Evolutionary conservation across 2,329 filamentous ascomycete species (phyloP), one percentile per base, ranked within the genome.

Genomic region (Aspergillus ochraceus): DNA sequence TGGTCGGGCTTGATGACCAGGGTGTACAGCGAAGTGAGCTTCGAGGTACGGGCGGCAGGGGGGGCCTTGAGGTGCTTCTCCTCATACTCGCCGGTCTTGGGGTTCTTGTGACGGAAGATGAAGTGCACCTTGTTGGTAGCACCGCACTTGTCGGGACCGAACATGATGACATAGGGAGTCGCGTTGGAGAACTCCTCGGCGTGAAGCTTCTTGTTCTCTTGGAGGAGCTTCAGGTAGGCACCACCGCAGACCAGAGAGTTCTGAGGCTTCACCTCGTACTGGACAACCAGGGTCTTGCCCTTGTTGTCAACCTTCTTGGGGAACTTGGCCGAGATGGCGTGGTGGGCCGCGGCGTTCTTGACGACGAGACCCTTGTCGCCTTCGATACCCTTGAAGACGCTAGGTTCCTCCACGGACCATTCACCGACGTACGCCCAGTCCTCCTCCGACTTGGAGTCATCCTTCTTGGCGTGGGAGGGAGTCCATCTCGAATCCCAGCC

Each of bases 61-160:
- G 94, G 89, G 71, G 85, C 86, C 76, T 86, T 88, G 66, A 99
- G 86, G 82, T 99, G 95, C 89, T 99, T 99, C 90, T 99, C 95
- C 86, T 99, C 94, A 74, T 99, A 99, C 81, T 97, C 92, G 83
- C 94, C 94, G 51, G 92, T 97, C 90, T 97, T 97, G 76, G 95
- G 95, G 88, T 98, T 99, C 91, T 98, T 99, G 90, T 99, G 95
- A 82, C 96, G 95, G 88, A 99, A 96, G 80, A 99, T 99, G 83
- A 99, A 97, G 80, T 89, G 86, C 62, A 89, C 86, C 90, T 98
- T 98, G 89, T 99, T 99, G 80, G 92, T 98, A 77, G 92, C 87
- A 79, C 95, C 95, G 79, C 95, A 99, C 89, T 98, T 98, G 85
- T 99, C 95, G 71, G 95, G 95, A 69, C 95, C 95, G 77, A 99